These are phyloP conservation scores for Sanghuangporus sanghuang DNA, from an alignment of 1,284 basidiomycete species.

Conservation along the genomic window DNA sequence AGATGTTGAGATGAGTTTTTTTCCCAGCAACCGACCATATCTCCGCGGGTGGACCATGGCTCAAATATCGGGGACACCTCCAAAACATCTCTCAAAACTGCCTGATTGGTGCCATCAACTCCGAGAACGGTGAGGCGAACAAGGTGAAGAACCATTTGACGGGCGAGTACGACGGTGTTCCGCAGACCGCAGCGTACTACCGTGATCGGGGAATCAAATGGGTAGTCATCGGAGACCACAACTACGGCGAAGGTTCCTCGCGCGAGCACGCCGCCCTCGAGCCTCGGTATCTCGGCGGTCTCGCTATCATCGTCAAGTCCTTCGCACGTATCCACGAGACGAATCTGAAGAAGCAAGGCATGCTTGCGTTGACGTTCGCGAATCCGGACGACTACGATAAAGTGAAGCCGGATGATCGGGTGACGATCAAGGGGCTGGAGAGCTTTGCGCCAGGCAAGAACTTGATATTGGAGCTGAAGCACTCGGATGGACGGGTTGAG, in stretches of 20 bases:
- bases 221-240: constrained; percentile 93
- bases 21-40: constrained; percentile 76
- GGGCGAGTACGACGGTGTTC: constrained; percentile 84
- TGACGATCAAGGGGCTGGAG: constrained; percentile 82
- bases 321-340: constrained; percentile 99
- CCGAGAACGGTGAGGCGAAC: constrained; percentile 95
- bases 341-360: constrained; percentile 97
- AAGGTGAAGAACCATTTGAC: constrained; percentile 90
- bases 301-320: constrained; percentile 91
- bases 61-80: constrained; percentile 99
- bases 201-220: constrained; percentile 88
- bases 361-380: constrained; percentile 88
- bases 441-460: constrained; percentile 85
- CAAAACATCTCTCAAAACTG: constrained; percentile 99
- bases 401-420: constrained; percentile 75
- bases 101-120: constrained; percentile 95
- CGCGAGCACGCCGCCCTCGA: constrained; percentile 98
- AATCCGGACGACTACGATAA: constrained; percentile 91
- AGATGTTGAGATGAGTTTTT: not conserved
- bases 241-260: constrained; percentile 98
- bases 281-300: constrained; percentile 93
- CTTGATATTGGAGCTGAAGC: constrained; percentile 75
- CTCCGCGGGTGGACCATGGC: constrained; percentile 96
- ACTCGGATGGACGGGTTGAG: constrained; percentile 76
- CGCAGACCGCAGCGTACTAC: constrained; percentile 82